Base-by-base conservation (phyloP, 495 filamentous ascomycete genomes). In the Annulohypoxylon bovei region DNA sequence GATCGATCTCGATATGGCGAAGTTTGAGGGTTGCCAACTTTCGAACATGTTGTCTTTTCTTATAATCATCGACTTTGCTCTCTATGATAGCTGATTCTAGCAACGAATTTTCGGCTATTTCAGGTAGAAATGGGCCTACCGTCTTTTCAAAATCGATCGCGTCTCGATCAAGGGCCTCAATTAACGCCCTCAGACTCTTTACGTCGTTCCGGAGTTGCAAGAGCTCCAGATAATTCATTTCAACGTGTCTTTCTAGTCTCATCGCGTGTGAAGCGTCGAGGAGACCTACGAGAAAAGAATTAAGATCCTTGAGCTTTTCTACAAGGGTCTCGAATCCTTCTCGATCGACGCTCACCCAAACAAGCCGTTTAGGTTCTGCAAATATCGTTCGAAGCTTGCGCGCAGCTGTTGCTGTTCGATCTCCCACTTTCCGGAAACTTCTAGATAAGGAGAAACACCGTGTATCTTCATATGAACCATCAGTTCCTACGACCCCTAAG, bases 1-100 rank as follows among this genome's bases (percentile, higher is more conserved):
- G 47, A 28, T 53, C 47, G 20, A 46, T 44, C 39, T 63, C 47
- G 14, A 63, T 44, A 22, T 55, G 60, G 7, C 50, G 47, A 33
- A 63, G 28, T 25, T 63, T 63, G 11, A 63, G 6, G 11, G 1
- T 53, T 27, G 60, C 50, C 20, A 63, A 22, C 1, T 4, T 63
- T 32, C 27, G 40, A 22, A 54, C 2, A 42, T 54, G 42, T 63
- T 40, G 12, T 28, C 35, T 63, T n/a, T 25, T 47, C 4, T 2
- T 6, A 32, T 25, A 3, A 27, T 54, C 60, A 28, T 40, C 37
- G 8, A 20, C 40, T 35, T 32, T 6, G 18, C 56, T 60, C 27
- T 33, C 39, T 3, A 20, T 33, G 6, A 47, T 22, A 14, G 40
- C n/a, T 33, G 39, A 20, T 20, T 59, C 23, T 23, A 40, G n/a